Base-by-base conservation (phyloP, 2,329 filamentous ascomycete species). In the Arthrobotrys sinensis region DNA sequence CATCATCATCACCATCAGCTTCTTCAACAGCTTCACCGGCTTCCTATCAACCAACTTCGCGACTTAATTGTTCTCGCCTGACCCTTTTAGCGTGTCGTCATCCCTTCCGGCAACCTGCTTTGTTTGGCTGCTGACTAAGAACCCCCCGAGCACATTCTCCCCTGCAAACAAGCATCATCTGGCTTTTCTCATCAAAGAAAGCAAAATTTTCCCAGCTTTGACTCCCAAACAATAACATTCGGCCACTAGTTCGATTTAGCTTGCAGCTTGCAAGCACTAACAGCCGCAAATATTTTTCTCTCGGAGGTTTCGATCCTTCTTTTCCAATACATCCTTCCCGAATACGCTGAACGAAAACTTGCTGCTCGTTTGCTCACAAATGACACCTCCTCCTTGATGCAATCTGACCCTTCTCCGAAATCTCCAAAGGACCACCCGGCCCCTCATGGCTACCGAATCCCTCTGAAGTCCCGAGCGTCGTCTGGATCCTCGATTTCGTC, bases 271-370 rank as follows among this genome's bases (percentile, higher is more conserved):
- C 65, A 76, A 65, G 72, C 72, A 67, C 52, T 8, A 43, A 46
- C 57, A 68, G 50, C 65, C 72, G 55, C 65, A 69, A 76, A 52
- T 71, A 71, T 77, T 66, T 70, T 71, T 52, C 50, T 77, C 48
- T 71, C 63, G 66, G 66, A 71, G 73, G 72, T 64, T 69, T 77
- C 73, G n/a, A 67, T 71, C 53, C 60, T 77, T 45, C 66, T 71
- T 60, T 65, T 77, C 52, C 73, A 71, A 8, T 71, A 77, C 73
- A 67, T 77, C 52, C 43, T 77, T 16, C 73, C 66, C 60, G 66
- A 77, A 57, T 77, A 77, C 73, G 66, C 66, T 40, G 73, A 70
- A 32, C 66, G 73, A 12, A 71, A 62, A 68, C 55, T 48, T n/a
- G 50, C 60, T 52, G 75, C 75, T 32, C 71, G 71, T 64, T 57